phyloP scores from a whole-genome alignment of 2,329 filamentous ascomycete species.

The Didymella segeticola region DNA sequence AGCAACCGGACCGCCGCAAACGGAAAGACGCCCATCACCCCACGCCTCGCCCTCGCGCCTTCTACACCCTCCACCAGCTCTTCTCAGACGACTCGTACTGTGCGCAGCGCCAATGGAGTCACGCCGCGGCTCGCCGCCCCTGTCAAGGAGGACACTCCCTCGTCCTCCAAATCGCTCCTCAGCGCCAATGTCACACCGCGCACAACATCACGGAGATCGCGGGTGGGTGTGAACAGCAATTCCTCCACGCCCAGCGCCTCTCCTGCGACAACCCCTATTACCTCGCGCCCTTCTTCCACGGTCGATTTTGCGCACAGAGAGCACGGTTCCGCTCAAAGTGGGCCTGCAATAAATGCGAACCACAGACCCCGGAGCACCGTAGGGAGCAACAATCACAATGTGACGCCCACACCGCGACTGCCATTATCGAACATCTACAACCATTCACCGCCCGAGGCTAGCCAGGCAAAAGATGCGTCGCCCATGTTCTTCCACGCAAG shows the following conservation, averaged over 20 bases:
- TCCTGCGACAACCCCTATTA: constrained; percentile 54
- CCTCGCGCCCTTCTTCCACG: constrained; percentile 43
- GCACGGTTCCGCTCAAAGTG: constrained; percentile 34
- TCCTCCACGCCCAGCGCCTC: constrained; percentile 71
- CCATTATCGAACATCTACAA: constrained; percentile 36
- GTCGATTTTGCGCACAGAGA: constrained; percentile 40
- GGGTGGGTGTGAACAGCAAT: constrained; percentile 67
- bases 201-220: constrained; percentile 74
- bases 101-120: constrained; percentile 35
- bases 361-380: constrained; percentile 49
- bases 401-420: constrained; percentile 32
- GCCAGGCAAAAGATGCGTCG: constrained; percentile 39
- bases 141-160: constrained; percentile 60
- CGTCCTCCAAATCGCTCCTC: constrained; percentile 64
- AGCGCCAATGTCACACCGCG: constrained; percentile 78
- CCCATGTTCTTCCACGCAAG: constrained; percentile 93
- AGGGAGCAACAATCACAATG: constrained; percentile 31
- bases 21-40: constrained; percentile 61
- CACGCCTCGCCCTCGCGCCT: constrained; percentile 59
- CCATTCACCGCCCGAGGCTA: constrained; percentile 34
- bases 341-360: constrained; percentile 29
- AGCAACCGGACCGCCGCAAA: constrained; percentile 60
- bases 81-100: constrained; percentile 36
- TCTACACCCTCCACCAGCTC: constrained; percentile 30
- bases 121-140: constrained; percentile 44